Evolutionary conservation across 78 protist species (phyloP).

Genomic region (Acrasis kona): DNA sequence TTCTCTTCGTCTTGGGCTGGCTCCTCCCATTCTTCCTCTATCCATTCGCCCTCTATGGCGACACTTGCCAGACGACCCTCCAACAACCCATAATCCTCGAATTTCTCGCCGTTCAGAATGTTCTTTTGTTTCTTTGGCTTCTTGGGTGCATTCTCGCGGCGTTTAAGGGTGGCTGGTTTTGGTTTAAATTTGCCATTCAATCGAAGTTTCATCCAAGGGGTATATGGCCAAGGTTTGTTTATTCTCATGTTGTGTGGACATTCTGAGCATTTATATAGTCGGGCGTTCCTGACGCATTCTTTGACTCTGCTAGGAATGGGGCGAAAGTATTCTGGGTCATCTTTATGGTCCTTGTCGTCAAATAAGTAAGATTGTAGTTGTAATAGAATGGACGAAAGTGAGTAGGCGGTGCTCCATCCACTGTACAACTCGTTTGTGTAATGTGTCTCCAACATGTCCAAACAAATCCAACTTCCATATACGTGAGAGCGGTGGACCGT

Average conservation of each 20-base stretch:
- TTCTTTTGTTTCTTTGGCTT: slow-evolving; percentile 1
- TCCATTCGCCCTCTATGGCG: too few relatives aligned
- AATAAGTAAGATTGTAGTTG: neutral
- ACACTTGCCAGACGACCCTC: too few relatives aligned
- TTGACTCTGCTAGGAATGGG: neutral
- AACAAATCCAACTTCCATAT: neutral
- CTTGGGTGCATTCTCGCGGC: too few relatives aligned
- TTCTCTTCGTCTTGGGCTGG: neutral
- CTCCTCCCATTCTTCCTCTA: too few relatives aligned
- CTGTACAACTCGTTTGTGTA: neutral
- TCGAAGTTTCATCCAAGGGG: neutral
- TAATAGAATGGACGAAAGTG: neutral
- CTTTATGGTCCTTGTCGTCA: neutral
- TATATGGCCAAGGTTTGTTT: neutral
- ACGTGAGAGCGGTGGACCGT: neutral
- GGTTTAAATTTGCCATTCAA: neutral
- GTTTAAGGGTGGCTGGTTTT: neutral
- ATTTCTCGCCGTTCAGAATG: neutral
- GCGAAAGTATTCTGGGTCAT: neutral
- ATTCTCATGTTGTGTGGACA: neutral
- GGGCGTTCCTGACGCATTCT: neutral
- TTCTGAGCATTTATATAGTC: neutral
- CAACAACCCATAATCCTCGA: too few relatives aligned
- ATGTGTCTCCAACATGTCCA: neutral
- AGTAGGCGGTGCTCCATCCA: neutral